These are phyloP conservation scores for Calocybe gambosa DNA, from an alignment of 1,284 basidiomycete genomes.

Conservation along the genomic window DNA sequence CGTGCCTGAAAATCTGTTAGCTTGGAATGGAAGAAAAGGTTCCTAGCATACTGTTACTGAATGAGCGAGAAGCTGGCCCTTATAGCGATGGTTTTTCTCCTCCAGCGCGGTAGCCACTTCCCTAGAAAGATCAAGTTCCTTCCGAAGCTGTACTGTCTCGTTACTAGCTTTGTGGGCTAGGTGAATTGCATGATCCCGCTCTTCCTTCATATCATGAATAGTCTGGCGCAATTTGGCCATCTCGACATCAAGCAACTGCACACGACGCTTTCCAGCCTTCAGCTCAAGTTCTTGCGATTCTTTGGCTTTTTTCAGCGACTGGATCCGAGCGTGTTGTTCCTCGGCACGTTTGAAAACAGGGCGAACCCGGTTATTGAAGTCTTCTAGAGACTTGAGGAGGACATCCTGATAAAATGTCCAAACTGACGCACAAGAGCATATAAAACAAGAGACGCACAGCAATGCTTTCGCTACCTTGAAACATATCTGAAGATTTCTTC, in stretches of 20 bases:
- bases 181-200: constrained; percentile 20
- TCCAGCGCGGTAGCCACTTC: constrained; percentile 19
- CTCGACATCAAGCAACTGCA: constrained; percentile 15
- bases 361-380: constrained; percentile 31
- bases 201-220: constrained; percentile 11
- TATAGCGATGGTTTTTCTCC: constrained; percentile 21
- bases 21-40: constrained; percentile 4
- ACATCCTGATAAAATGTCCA: constrained; percentile 14
- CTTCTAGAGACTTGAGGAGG: constrained; percentile 27
- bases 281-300: constrained; percentile 10
- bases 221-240: constrained; percentile 10
- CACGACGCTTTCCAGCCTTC: constrained; percentile 14
- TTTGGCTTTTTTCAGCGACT: constrained; percentile 16
- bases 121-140: constrained; percentile 14
- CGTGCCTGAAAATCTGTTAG: constrained; percentile 5
- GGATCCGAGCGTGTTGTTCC: constrained; percentile 22
- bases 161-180: constrained; percentile 22
- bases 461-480: constrained; percentile 18
- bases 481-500: constrained; percentile 18
- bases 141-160: constrained; percentile 16
- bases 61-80: constrained; percentile 22
- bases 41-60: constrained; percentile 18
- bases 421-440: background rate
- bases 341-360: constrained; percentile 27
- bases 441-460: constrained; percentile 17